A percentile compares a stretch with the other conserved stretches of the same genome.
Evolutionary conservation across 257 asterid genomes (phyloP).

Genomic region (Lantana camara): DNA sequence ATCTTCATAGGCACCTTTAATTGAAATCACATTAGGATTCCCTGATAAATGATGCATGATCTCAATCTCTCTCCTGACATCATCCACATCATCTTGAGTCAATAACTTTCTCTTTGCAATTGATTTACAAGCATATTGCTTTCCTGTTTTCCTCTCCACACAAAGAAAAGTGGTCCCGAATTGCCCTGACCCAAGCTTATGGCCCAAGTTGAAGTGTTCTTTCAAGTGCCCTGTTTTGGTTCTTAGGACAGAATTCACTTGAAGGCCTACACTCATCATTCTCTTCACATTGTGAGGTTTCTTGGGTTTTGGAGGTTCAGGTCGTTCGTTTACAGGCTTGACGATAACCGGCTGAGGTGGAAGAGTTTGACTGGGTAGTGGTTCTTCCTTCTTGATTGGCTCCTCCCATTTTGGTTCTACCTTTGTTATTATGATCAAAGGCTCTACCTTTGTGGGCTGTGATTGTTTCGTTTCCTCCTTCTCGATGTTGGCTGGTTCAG

Average conservation of each 20-base stretch:
- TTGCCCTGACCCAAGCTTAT: slow-evolving; percentile 81
- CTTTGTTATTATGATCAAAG: slow-evolving; percentile 3
- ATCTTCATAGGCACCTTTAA: slow-evolving; percentile 83
- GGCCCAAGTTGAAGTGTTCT: slow-evolving; percentile 64
- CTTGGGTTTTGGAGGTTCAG: slow-evolving; percentile 30
- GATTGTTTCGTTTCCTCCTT: slow-evolving; percentile 1
- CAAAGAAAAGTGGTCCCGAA: slow-evolving; percentile 82
- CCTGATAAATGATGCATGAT: slow-evolving; percentile 91
- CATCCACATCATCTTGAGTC: slow-evolving; percentile 77
- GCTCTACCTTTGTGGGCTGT: slow-evolving; percentile 7
- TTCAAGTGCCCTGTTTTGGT: slow-evolving; percentile 70
- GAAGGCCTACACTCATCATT: slow-evolving; percentile 66
- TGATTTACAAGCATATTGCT: slow-evolving; percentile 78
- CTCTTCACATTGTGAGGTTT: slow-evolving; percentile 45
- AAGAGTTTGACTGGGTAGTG: slow-evolving; percentile 10
- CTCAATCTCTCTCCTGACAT: slow-evolving; percentile 87
- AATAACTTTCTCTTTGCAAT: slow-evolving; percentile 75
- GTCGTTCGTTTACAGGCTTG: slow-evolving; percentile 11
- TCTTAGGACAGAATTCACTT: slow-evolving; percentile 67
- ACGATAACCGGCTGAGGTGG: slow-evolving; percentile 11
- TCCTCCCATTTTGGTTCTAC: slow-evolving; percentile 28
- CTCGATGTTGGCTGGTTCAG: slow-evolving; percentile 37
- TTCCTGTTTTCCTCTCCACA: slow-evolving; percentile 53
- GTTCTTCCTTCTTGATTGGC: slow-evolving; percentile 7
- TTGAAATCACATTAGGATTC: slow-evolving; percentile 60